phyloP scores from a whole-genome alignment of 2,329 filamentous ascomycete genomes.

The Ambrosiella xylebori region DNA sequence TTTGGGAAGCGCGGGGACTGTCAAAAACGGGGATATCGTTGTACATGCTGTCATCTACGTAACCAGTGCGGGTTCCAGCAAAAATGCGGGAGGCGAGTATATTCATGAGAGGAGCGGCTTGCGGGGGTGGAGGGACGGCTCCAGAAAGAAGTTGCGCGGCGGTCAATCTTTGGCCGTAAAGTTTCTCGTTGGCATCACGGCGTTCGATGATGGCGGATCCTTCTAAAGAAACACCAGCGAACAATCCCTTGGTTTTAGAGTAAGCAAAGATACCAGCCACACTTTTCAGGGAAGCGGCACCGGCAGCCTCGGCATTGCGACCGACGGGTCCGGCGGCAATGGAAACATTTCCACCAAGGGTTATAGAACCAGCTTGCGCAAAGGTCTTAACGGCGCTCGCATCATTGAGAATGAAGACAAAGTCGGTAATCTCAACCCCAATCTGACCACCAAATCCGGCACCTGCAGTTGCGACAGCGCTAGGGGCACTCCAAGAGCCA shows the following conservation, averaged over 20 bases:
- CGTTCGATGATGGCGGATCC: slow-evolving; percentile 86
- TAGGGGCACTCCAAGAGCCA: slow-evolving; percentile 65
- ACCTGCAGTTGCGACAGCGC: slow-evolving; percentile 63
- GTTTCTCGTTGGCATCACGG: slow-evolving; percentile 89
- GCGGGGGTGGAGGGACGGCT: slow-evolving; percentile 57
- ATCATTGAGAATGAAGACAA: slow-evolving; percentile 98
- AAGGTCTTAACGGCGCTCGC: slow-evolving; percentile 78
- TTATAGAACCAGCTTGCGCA: slow-evolving; percentile 78
- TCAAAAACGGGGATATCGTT: slow-evolving; percentile 89
- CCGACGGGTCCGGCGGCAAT: slow-evolving; percentile 88
- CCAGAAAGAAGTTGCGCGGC: slow-evolving; percentile 71
- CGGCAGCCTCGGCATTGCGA: slow-evolving; percentile 87
- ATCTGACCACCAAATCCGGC: slow-evolving; percentile 76
- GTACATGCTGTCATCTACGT: slow-evolving; percentile 54
- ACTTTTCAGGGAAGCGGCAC: slow-evolving; percentile 75
- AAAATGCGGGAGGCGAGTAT: slow-evolving; percentile 78
- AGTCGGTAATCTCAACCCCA: slow-evolving; percentile 76
- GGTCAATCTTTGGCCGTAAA: slow-evolving; percentile 71
- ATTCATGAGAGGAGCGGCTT: slow-evolving; percentile 67
- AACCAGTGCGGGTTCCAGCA: slow-evolving; percentile 38
- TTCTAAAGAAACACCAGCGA: slow-evolving; percentile 87
- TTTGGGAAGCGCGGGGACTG: slow-evolving; percentile 71
- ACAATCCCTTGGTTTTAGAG: slow-evolving; percentile 93
- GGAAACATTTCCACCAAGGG: slow-evolving; percentile 88
- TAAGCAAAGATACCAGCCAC: slow-evolving; percentile 92